Conservation (phyloP, 73 alveolate genomes). For the Uronychia setigera region DNA sequence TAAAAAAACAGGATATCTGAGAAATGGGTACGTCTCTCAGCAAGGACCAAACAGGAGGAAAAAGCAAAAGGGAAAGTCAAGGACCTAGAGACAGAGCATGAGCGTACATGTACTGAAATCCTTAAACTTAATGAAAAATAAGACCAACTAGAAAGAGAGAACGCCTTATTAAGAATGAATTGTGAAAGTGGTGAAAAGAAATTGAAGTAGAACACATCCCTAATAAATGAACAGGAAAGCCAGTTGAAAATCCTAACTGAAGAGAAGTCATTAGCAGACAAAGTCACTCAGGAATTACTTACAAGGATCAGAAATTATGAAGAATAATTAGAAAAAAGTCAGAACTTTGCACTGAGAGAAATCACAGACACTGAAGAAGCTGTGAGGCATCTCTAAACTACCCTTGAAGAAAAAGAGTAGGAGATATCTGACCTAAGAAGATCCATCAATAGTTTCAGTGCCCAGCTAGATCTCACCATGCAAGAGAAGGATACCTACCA, state of each 20-base stretch:
- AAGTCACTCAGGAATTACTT: conserved; percentile 27
- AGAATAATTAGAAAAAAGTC: too few species aligned
- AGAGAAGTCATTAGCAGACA: conserved; percentile 30
- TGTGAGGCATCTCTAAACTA: too few species aligned
- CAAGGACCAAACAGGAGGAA: conserved; percentile 25
- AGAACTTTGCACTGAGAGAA: too few species aligned
- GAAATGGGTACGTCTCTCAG: conserved; percentile 36
- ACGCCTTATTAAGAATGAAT: background rate
- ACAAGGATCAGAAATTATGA: conserved; percentile 10
- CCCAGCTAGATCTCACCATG: too few species aligned
- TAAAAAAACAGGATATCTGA: conserved; percentile 30
- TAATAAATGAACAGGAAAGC: conserved; percentile 5
- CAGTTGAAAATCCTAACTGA: background rate
- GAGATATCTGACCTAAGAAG: too few species aligned
- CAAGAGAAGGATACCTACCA: too few species aligned
- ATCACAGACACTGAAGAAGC: too few species aligned
- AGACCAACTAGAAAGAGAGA: conserved; percentile 8
- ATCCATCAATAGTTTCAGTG: too few species aligned
- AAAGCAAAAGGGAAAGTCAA: conserved; percentile 6
- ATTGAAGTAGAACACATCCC: background rate
- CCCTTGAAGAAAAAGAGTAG: too few species aligned
- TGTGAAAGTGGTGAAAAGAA: conserved; percentile 13
- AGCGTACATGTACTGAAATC: conserved; percentile 3
- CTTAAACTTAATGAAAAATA: background rate
- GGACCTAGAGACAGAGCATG: conserved; percentile 13